These are phyloP conservation scores for Helenozyma baotianmanensis DNA, from an alignment of 805 yeast genomes.

Conservation along the genomic window DNA sequence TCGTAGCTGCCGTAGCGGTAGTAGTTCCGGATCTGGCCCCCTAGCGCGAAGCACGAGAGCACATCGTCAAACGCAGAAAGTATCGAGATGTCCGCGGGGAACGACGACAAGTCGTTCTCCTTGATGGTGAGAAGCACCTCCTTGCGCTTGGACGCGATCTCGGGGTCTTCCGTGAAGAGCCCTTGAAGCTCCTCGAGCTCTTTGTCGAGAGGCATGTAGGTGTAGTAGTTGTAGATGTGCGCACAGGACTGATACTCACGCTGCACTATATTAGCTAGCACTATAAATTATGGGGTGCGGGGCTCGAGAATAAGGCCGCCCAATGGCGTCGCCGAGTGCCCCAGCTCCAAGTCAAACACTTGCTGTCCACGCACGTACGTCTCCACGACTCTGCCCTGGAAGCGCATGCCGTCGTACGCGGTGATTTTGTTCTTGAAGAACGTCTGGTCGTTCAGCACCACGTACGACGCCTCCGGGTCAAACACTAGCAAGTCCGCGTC, in stretches of 20 bases:
- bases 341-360: slow-evolving; percentile 54
- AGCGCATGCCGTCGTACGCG: slow-evolving; percentile 70
- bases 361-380: slow-evolving; percentile 75
- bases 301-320: slow-evolving; percentile 63
- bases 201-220: too few relatives aligned
- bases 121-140: slow-evolving; percentile 12
- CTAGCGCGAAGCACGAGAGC: slow-evolving; percentile 80
- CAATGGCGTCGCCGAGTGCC: slow-evolving; percentile 52
- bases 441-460: slow-evolving; percentile 50
- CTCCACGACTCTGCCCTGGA: slow-evolving; percentile 72
- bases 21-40: slow-evolving; percentile 82
- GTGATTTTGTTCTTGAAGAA: slow-evolving; percentile 83
- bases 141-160: slow-evolving; percentile 11
- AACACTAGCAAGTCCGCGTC: slow-evolving; percentile 89
- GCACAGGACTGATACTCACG: too few relatives aligned
- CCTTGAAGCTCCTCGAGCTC: slow-evolving; percentile 11
- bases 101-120: slow-evolving; percentile 16
- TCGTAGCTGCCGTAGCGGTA: slow-evolving; percentile 80
- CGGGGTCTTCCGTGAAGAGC: slow-evolving; percentile 8
- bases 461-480: slow-evolving; percentile 54
- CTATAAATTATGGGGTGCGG: slow-evolving; percentile 27
- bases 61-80: slow-evolving; percentile 84
- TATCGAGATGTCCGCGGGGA: slow-evolving; percentile 33
- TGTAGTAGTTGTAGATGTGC: neutral
- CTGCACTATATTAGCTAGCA: too few relatives aligned